Evolutionary conservation across 768 basidiomycete genomes (phyloP), one percentile per base, ranked within the genome.

Genomic region (Mycena filopes): DNA sequence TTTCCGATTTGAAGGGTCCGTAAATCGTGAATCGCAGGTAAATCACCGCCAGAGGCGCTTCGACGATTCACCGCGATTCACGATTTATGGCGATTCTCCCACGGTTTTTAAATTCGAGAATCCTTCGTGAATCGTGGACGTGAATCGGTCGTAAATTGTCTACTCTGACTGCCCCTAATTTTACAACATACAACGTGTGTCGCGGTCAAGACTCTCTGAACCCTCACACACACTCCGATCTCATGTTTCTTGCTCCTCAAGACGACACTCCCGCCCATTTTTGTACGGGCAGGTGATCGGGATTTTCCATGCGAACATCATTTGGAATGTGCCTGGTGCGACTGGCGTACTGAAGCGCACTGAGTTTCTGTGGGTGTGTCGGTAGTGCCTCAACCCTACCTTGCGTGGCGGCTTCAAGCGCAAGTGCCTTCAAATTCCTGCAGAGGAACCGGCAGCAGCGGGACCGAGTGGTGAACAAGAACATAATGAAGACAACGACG

Each of bases 181-280:
- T 78, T 61, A 79, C 78, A 0, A 78, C 61, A 25, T 63, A 63
- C 45, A 53, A 63, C 31, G 38, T 63, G 7, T 53, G 53, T 2
- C 61, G 31, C 74, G 66, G 63, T 4, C 78, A 81, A 60, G 80
- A 83, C 53, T 48, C 60, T 0, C 56, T 81, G 42, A 78, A 79
- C 36, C 71, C 74, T 6, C 20, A 54, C 78, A 10, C 75, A 59
- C 53, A 67, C 66, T 15, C 60, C 1, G 71, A 81, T 18, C 33
- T 82, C 6, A 78, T 70, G 60, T 64, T 68, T 4, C 56, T 21
- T 0, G 61, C 55, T 48, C 69, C 74, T 1, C 69, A 48, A 0
- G 64, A 63, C 20, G 70, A 67, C 25, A 10, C 55, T 6, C 26
- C 65, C 4, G 20, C 74, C 54, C 73, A 76, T 0, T 55, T 66